Evolutionary conservation across 75 land plant genomes (phyloP).

Genomic region (Azolla pinnata): DNA sequence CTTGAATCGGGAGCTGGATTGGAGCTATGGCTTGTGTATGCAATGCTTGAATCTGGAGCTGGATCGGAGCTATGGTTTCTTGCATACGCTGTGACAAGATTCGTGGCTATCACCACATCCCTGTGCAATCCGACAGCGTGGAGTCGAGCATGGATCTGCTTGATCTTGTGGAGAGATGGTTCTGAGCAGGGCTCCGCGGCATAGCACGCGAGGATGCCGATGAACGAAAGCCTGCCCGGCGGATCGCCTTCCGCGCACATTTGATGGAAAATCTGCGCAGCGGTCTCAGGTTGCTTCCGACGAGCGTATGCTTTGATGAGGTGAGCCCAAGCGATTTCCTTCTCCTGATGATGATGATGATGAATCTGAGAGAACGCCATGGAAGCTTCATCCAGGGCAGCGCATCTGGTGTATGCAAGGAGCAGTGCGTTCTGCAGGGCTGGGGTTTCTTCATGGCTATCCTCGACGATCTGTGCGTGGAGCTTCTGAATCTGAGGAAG

Average conservation of each 20-base stretch:
- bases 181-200: neutral
- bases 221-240: neutral
- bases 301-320: neutral
- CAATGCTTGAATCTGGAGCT: no score
- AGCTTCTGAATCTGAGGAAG: neutral
- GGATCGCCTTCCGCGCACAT: neutral
- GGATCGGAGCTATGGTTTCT: no score
- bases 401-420: neutral
- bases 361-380: neutral
- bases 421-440: neutral
- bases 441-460: neutral
- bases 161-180: no score
- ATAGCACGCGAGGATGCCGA: neutral
- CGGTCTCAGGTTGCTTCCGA: neutral
- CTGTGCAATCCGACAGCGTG: neutral
- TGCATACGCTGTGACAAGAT: neutral
- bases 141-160: neutral
- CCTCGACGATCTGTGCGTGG: neutral
- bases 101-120: neutral
- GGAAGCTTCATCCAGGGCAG: neutral
- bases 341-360: neutral
- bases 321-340: neutral
- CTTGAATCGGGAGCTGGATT: no score
- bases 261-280: neutral
- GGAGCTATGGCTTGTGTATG: no score